These are phyloP conservation scores for Paramyrothecium roridum DNA, from an alignment of 2,329 filamentous ascomycete genomes.

Conservation along the genomic window DNA sequence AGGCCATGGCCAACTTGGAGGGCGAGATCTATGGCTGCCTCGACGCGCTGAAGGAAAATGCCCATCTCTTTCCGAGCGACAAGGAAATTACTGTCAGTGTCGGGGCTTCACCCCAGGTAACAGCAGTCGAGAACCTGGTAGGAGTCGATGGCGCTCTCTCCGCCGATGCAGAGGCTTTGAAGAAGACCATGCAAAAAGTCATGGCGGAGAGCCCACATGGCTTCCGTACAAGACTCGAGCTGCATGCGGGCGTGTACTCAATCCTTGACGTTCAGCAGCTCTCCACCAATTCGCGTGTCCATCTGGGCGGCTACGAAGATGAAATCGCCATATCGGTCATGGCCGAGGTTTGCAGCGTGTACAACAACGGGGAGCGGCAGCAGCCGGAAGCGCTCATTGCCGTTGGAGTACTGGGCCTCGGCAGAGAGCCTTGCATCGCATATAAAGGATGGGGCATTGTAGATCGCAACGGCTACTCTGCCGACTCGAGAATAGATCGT, in stretches of 20 bases:
- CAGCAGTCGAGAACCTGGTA: slow-evolving; percentile 20
- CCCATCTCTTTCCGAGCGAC: slow-evolving; percentile 5
- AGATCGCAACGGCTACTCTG: slow-evolving; percentile 25
- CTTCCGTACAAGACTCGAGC: slow-evolving; percentile 37
- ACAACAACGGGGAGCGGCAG: slow-evolving; percentile 34
- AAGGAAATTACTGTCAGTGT: slow-evolving; percentile 23
- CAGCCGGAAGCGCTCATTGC: slow-evolving; percentile 52
- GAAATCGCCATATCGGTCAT: slow-evolving; percentile 56
- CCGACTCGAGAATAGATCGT: not conserved
- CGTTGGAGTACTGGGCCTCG: slow-evolving; percentile 56
- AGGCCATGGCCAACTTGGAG: slow-evolving; percentile 25
- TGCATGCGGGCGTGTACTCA: slow-evolving; percentile 65
- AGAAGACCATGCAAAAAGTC: slow-evolving; percentile 1
- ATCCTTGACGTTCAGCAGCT: slow-evolving; percentile 64
- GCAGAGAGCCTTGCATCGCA: slow-evolving; percentile 56
- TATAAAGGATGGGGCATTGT: slow-evolving; percentile 62
- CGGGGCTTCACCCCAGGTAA: slow-evolving; percentile 28
- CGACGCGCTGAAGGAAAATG: slow-evolving; percentile 13
- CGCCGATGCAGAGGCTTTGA: slow-evolving; percentile 3
- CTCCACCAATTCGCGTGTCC: slow-evolving; percentile 44
- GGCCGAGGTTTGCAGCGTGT: slow-evolving; percentile 60
- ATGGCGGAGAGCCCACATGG: not conserved
- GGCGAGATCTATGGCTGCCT: slow-evolving; percentile 26
- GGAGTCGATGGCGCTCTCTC: not conserved
- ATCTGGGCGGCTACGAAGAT: slow-evolving; percentile 21